phyloP scores from a whole-genome alignment of 495 filamentous ascomycete species.

The Hyaloscypha finlandica region DNA sequence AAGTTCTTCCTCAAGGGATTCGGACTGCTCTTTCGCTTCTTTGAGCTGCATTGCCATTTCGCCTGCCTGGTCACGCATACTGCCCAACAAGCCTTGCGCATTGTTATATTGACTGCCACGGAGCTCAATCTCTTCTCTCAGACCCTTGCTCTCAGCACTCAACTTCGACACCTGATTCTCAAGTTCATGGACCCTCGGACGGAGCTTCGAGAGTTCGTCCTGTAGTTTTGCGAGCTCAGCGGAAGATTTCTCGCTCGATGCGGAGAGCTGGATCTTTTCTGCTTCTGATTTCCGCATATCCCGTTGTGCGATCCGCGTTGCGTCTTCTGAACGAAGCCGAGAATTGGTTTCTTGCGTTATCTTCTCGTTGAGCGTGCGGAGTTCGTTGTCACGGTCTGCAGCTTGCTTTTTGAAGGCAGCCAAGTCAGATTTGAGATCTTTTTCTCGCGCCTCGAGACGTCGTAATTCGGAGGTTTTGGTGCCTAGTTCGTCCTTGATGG shows the following conservation, averaged over 20 bases:
- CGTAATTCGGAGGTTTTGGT: conserved; percentile 69
- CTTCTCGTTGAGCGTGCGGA: conserved; percentile 73
- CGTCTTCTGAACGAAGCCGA: conserved; percentile 75
- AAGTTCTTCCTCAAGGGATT: conserved; percentile 92
- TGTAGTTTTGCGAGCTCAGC: conserved; percentile 69
- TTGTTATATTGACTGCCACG: conserved; percentile 83
- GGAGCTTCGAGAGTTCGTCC: conserved; percentile 66
- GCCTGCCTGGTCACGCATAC: conserved; percentile 87
- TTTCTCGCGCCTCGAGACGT: conserved; percentile 74
- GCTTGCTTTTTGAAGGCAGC: conserved; percentile 66
- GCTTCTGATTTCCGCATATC: conserved; percentile 74
- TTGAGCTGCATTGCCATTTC: conserved; percentile 93
- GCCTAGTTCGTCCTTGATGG: conserved; percentile 68
- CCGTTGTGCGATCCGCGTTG: conserved; percentile 65
- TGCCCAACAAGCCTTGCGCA: conserved; percentile 81
- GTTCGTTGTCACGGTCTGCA: conserved; percentile 72
- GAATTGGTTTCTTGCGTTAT: conserved; percentile 71
- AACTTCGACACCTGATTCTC: conserved; percentile 70
- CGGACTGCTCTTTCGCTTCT: conserved; percentile 78
- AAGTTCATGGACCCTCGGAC: conserved; percentile 63
- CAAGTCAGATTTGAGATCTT: conserved; percentile 75
- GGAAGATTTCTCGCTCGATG: conserved; percentile 65
- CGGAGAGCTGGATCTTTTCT: conserved; percentile 74
- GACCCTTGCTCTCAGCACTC: conserved; percentile 60
- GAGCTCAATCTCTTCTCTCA: conserved; percentile 80